phyloP scores from a whole-genome alignment of 208 protist genomes.

The Acanthamoeba divionensis region DNA sequence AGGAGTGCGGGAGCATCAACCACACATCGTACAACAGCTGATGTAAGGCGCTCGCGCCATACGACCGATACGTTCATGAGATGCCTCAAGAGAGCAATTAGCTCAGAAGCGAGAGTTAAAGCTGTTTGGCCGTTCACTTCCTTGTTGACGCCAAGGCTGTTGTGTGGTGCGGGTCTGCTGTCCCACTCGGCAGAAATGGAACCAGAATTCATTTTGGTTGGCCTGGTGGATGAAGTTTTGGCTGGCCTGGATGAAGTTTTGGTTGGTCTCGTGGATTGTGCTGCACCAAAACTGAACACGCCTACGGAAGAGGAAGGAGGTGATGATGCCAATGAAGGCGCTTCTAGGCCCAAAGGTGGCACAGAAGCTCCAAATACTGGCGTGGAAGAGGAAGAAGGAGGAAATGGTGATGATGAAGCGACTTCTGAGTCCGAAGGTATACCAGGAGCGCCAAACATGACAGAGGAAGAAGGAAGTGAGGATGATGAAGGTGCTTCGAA shows the following conservation, averaged over 20 bases:
- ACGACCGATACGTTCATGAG: background rate
- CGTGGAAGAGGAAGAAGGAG: no score
- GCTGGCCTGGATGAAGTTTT: no score
- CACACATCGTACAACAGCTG: background rate
- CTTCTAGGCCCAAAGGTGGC: no score
- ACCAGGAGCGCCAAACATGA: no score
- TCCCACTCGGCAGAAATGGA: background rate
- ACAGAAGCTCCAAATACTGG: no score
- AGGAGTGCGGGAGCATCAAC: background rate
- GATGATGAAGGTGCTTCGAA: no score
- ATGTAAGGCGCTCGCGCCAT: background rate
- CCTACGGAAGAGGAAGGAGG: background rate
- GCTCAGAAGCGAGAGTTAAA: slow-evolving; percentile 4
- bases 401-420: no score
- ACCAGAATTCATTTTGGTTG: background rate
- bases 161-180: background rate
- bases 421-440: no score
- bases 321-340: background rate
- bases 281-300: no score
- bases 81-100: slow-evolving; percentile 6
- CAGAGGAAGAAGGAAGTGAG: no score
- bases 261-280: no score
- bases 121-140: background rate
- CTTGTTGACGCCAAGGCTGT: background rate
- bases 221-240: background rate